Evolutionary conservation across 345 rosid species (phyloP).

Genomic region (Carallia pectinifolia): DNA sequence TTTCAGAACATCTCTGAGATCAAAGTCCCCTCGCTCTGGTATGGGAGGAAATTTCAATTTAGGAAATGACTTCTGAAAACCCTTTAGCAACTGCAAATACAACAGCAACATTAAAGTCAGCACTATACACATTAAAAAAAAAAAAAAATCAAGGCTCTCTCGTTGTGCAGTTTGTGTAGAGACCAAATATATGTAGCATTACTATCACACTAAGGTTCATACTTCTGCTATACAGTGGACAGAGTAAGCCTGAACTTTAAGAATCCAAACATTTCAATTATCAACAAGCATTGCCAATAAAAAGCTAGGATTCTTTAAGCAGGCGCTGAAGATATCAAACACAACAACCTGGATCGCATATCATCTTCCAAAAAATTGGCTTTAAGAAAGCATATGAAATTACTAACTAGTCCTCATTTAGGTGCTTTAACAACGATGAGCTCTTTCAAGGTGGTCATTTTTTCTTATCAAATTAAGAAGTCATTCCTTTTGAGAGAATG

Average conservation of each 20-base stretch:
- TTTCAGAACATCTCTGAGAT: slow-evolving; percentile 70
- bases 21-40: slow-evolving; percentile 91
- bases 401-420: not conserved
- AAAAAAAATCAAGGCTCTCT: too few species aligned
- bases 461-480: not conserved
- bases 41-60: slow-evolving; percentile 70
- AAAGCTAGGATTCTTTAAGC: not conserved
- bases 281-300: not conserved
- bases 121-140: not conserved
- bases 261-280: too few species aligned
- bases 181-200: too few species aligned
- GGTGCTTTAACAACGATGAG: not conserved
- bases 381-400: too few species aligned
- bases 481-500: not conserved
- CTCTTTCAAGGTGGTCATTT: not conserved
- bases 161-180: too few species aligned
- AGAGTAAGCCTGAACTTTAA: too few species aligned
- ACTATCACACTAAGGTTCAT: too few species aligned
- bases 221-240: too few species aligned
- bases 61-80: slow-evolving; percentile 80
- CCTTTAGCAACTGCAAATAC: slow-evolving; percentile 68
- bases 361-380: not conserved
- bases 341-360: not conserved
- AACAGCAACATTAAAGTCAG: slow-evolving; percentile 19
- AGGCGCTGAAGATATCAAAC: not conserved